Percentiles rank a stretch among this genome's conserved stretches.
These are phyloP conservation scores for Chrysosporium queenslandicum DNA, from an alignment of 2,329 filamentous ascomycete species.

Conservation along the genomic window DNA sequence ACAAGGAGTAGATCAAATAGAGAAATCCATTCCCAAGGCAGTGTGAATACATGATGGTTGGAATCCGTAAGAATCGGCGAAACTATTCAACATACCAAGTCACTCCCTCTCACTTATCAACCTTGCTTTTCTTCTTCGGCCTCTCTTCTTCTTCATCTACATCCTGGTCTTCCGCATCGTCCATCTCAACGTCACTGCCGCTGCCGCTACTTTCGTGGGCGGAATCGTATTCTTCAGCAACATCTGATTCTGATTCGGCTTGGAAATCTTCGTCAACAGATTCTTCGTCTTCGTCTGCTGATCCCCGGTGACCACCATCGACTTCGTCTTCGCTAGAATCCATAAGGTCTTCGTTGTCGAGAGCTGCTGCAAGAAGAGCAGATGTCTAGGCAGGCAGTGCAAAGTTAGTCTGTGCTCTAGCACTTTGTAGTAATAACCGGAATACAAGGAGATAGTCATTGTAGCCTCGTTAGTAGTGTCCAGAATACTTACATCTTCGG, in stretches of 20 bases:
- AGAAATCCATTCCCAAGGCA: too few species aligned
- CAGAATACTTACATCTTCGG: slow-evolving; percentile 65
- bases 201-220: slow-evolving; percentile 63
- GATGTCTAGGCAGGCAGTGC: slow-evolving; percentile 35
- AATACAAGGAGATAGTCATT: neutral
- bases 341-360: slow-evolving; percentile 73
- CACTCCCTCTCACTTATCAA: slow-evolving; percentile 22
- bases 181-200: slow-evolving; percentile 53
- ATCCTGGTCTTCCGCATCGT: slow-evolving; percentile 36
- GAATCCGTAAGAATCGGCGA: neutral
- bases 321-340: slow-evolving; percentile 76
- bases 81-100: neutral
- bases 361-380: slow-evolving; percentile 62
- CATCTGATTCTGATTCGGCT: slow-evolving; percentile 83
- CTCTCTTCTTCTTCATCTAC: slow-evolving; percentile 42
- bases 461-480: too few species aligned
- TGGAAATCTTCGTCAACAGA: slow-evolving; percentile 93
- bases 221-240: slow-evolving; percentile 92
- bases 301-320: slow-evolving; percentile 64
- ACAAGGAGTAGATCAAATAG: too few species aligned
- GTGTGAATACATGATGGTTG: neutral
- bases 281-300: slow-evolving; percentile 92
- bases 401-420: slow-evolving; percentile 24
- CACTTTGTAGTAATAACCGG: too few species aligned
- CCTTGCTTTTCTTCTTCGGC: slow-evolving; percentile 57